A percentile compares a stretch with the other conserved stretches of the same genome.
These are phyloP conservation scores for Filobasidium wieringae DNA, from an alignment of 768 basidiomycete species.

Conservation along the genomic window DNA sequence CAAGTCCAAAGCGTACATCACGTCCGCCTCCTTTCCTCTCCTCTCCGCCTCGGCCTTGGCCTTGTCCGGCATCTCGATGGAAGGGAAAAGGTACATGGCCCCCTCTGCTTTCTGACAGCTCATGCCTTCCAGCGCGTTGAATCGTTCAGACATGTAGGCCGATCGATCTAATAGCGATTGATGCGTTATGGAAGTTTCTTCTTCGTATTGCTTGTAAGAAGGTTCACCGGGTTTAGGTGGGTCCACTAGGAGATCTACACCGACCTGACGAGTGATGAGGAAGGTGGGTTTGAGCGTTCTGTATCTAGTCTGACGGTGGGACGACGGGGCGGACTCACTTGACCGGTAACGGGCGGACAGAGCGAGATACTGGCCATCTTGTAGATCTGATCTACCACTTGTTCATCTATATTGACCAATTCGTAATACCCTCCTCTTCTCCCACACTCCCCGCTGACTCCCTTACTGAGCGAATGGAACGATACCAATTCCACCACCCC, in stretches of 20 bases:
- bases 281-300: too few relatives aligned
- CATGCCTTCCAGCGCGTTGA: slow-evolving; percentile 74
- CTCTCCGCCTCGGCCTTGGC: slow-evolving; percentile 62
- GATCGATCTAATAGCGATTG: slow-evolving; percentile 41
- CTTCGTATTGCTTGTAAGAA: slow-evolving; percentile 66
- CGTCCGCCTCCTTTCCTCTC: slow-evolving; percentile 70
- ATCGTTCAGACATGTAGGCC: slow-evolving; percentile 55
- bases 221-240: slow-evolving; percentile 66
- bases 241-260: slow-evolving; percentile 85
- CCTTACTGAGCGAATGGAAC: slow-evolving; percentile 97
- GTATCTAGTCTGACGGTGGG: neutral
- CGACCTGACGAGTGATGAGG: slow-evolving; percentile 59
- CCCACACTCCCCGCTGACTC: slow-evolving; percentile 90
- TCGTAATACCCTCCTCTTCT: slow-evolving; percentile 97
- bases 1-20: slow-evolving; percentile 71
- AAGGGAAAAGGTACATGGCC: slow-evolving; percentile 86
- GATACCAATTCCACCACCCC: slow-evolving; percentile 62
- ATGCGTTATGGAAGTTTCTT: slow-evolving; percentile 73
- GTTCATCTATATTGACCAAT: slow-evolving; percentile 63
- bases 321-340: slow-evolving; percentile 21
- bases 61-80: slow-evolving; percentile 58
- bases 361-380: slow-evolving; percentile 88
- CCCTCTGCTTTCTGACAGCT: slow-evolving; percentile 58
- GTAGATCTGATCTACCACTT: slow-evolving; percentile 76
- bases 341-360: slow-evolving; percentile 75